A percentile compares a stretch with the other conserved stretches of the same genome.
These are phyloP conservation scores for Mimosa bimucronata DNA, from an alignment of 306 rosid species.

Conservation along the genomic window DNA sequence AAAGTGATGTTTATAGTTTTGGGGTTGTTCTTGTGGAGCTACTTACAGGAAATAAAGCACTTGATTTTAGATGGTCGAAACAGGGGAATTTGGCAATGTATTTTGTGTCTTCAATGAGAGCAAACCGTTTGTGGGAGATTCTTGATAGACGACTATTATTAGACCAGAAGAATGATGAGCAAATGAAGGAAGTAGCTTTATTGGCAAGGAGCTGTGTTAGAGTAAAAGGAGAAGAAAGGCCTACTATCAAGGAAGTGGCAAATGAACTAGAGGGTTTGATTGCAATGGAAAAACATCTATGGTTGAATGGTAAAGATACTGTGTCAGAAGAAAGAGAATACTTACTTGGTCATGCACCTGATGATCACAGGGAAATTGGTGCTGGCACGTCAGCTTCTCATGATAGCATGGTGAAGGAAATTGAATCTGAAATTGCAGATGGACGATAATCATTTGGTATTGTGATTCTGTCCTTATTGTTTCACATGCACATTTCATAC, in stretches of 20 bases:
- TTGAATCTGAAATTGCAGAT: not conserved
- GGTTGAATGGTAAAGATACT: not conserved
- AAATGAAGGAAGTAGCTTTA: conserved; percentile 35
- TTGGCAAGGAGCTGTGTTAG: conserved; percentile 44
- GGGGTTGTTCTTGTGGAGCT: not conserved
- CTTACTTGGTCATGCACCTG: not conserved
- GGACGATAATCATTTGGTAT: not conserved
- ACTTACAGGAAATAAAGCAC: conserved; percentile 42
- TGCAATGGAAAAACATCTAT: conserved; percentile 8
- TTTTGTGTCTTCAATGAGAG: not conserved
- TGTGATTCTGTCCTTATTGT: too few species aligned
- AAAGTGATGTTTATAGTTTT: not conserved
- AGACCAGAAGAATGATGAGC: not conserved
- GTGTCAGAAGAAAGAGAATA: not conserved
- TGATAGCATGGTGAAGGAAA: not conserved
- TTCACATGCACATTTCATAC: too few species aligned
- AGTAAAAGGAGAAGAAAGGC: conserved; percentile 33
- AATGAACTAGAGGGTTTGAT: conserved; percentile 46
- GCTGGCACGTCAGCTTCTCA: not conserved
- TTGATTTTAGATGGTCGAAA: conserved; percentile 31
- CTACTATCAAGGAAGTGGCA: conserved; percentile 46
- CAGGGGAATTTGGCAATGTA: conserved; percentile 35
- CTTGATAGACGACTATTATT: conserved; percentile 1
- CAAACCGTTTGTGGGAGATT: conserved; percentile 6
- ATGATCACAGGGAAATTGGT: not conserved